Evolutionary conservation across 371 early-diverging fungal species (phyloP).

Genomic region (Nematocida ironsii): DNA sequence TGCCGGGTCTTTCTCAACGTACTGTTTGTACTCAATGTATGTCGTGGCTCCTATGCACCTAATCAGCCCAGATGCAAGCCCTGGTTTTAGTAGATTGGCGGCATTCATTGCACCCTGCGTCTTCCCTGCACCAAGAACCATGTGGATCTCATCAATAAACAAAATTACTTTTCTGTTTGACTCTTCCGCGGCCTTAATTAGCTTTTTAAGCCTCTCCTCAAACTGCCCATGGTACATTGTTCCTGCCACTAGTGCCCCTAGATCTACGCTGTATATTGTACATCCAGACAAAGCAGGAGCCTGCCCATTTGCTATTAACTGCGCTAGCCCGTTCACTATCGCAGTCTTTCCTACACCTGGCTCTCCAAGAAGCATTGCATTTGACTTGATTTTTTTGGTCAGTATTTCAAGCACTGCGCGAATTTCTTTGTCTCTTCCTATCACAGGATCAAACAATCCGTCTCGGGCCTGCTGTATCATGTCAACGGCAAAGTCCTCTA

Average conservation of each 20-base stretch:
- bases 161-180: slow-evolving; percentile 79
- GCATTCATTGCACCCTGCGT: slow-evolving; percentile 80
- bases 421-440: slow-evolving; percentile 81
- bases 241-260: slow-evolving; percentile 85
- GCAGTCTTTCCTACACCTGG: slow-evolving; percentile 76
- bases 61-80: slow-evolving; percentile 76
- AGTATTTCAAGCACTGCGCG: slow-evolving; percentile 79
- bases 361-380: slow-evolving; percentile 81
- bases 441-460: slow-evolving; percentile 79
- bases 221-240: slow-evolving; percentile 92
- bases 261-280: slow-evolving; percentile 82
- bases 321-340: slow-evolving; percentile 76
- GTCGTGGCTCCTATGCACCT: slow-evolving; percentile 83
- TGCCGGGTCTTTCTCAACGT: slow-evolving; percentile 80
- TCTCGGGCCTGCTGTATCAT: slow-evolving; percentile 75
- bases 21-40: slow-evolving; percentile 78
- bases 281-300: slow-evolving; percentile 82
- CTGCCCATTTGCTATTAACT: slow-evolving; percentile 85
- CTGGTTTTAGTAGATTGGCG: slow-evolving; percentile 84
- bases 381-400: slow-evolving; percentile 78
- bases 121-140: slow-evolving; percentile 78
- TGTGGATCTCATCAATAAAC: slow-evolving; percentile 97
- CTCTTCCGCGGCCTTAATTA: slow-evolving; percentile 87
- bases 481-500: slow-evolving; percentile 83
- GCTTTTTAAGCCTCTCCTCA: slow-evolving; percentile 91